Evolutionary conservation across 2,329 filamentous ascomycete genomes (phyloP).

Genomic region (Rhinocladiella similis): DNA sequence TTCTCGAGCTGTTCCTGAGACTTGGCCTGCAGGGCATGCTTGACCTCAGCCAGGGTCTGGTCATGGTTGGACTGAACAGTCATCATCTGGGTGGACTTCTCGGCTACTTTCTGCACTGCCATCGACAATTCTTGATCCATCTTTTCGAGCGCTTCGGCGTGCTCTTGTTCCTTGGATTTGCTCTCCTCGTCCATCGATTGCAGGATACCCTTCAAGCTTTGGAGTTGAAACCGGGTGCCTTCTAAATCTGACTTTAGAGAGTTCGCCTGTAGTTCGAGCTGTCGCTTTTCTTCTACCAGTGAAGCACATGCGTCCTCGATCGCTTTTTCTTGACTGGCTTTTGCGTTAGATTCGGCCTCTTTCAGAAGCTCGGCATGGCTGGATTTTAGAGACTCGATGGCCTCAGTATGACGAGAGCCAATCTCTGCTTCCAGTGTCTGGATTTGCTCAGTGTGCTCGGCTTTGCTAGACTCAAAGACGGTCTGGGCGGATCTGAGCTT

Average conservation of each 20-base stretch:
- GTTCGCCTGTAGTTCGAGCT: slow-evolving; percentile 36
- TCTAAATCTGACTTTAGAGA: slow-evolving; percentile 34
- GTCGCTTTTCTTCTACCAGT: slow-evolving; percentile 35
- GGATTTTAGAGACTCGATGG: slow-evolving; percentile 14
- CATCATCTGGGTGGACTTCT: slow-evolving; percentile 17
- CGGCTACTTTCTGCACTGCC: slow-evolving; percentile 18
- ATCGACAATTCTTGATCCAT: slow-evolving; percentile 18
- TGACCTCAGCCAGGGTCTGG: slow-evolving; percentile 15
- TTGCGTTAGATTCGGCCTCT: slow-evolving; percentile 7
- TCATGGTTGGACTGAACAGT: slow-evolving; percentile 21
- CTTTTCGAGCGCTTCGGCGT: slow-evolving; percentile 18
- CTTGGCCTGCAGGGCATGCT: slow-evolving; percentile 11
- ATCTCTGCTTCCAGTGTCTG: slow-evolving; percentile 17
- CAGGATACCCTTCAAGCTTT: slow-evolving; percentile 24
- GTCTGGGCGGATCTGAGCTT: slow-evolving; percentile 17
- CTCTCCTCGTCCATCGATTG: slow-evolving; percentile 16
- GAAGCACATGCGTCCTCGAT: slow-evolving; percentile 15
- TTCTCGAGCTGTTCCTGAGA: slow-evolving; percentile 14
- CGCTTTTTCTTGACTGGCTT: slow-evolving; percentile 9
- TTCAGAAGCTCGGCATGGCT: slow-evolving; percentile 16
- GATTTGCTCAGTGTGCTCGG: slow-evolving; percentile 15
- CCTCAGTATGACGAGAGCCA: slow-evolving; percentile 4
- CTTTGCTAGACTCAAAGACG: slow-evolving; percentile 18
- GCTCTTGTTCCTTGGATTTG: slow-evolving; percentile 16
- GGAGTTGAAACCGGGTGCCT: slow-evolving; percentile 18